Conservation (phyloP, 352 stramenopile genomes). For the Globisporangium cystogenes region DNA sequence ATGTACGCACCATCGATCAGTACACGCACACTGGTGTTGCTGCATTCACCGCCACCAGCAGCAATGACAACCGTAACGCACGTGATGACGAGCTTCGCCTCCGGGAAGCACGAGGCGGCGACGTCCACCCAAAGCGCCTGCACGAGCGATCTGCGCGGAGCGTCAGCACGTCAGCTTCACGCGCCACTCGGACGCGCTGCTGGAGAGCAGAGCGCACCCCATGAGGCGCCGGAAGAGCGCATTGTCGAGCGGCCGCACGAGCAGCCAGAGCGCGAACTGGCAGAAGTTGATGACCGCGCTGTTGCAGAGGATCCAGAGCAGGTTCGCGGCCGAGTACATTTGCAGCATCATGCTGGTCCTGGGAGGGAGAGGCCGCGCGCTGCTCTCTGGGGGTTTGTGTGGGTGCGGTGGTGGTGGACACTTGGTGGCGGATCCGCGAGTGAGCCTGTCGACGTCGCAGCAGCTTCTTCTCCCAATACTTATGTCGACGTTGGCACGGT, state of each 20-base stretch:
- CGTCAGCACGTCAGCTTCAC: too few relatives aligned
- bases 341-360: constrained; percentile 40
- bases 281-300: constrained; percentile 74
- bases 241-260: constrained; percentile 80
- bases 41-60: constrained; percentile 1
- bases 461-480: not conserved
- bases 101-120: constrained; percentile 77
- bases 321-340: constrained; percentile 68
- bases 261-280: constrained; percentile 78
- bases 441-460: not conserved
- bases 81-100: constrained; percentile 77
- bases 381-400: too few relatives aligned
- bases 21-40: not conserved
- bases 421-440: not conserved
- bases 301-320: constrained; percentile 85
- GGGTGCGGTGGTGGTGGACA: not conserved
- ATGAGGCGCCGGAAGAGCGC: constrained; percentile 75
- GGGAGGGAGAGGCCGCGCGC: not conserved
- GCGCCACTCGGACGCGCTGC: too few relatives aligned
- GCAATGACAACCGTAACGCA: constrained; percentile 21
- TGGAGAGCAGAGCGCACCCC: too few relatives aligned
- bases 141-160: constrained; percentile 34
- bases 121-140: constrained; percentile 86
- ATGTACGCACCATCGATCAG: too few relatives aligned
- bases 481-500: not conserved